Conservation (phyloP, 192 early-diverging fungal genomes). For the Coemansia sp. region DNA sequence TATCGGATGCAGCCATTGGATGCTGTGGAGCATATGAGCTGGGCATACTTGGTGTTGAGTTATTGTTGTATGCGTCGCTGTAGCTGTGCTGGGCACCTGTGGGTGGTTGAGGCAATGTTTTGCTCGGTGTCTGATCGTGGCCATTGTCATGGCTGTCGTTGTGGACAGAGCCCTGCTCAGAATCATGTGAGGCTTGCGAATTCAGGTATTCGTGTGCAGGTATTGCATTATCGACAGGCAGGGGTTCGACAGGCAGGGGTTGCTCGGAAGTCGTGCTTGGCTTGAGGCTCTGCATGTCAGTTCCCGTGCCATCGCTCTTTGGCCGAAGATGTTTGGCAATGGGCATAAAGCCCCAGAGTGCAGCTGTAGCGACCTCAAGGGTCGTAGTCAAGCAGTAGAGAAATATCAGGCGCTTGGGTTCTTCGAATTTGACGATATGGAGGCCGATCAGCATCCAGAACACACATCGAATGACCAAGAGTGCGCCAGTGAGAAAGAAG, state of each 20-base stretch:
- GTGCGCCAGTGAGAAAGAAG: constrained; percentile 20
- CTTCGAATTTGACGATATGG: constrained; percentile 23
- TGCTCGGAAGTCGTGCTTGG: not conserved
- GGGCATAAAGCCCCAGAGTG: constrained; percentile 28
- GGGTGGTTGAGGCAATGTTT: not conserved
- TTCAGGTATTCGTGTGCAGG: not conserved
- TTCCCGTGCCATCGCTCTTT: not conserved
- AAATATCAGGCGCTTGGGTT: constrained; percentile 42
- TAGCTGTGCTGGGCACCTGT: constrained; percentile 3
- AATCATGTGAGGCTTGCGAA: not conserved
- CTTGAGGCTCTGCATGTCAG: constrained; percentile 14
- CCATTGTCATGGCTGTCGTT: not conserved
- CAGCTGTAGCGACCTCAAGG: constrained; percentile 22
- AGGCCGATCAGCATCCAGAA: constrained; percentile 51
- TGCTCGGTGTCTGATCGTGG: not conserved
- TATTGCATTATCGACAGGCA: not conserved
- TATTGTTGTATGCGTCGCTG: not conserved
- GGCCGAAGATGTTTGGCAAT: constrained; percentile 26
- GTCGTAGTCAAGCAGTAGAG: constrained; percentile 39
- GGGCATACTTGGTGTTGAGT: not conserved
- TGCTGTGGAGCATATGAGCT: constrained; percentile 8
- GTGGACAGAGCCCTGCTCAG: constrained; percentile 1
- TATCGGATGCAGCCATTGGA: constrained; percentile 3
- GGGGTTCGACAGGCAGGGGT: not conserved
- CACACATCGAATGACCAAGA: constrained; percentile 31